Evolutionary conservation across 2,329 filamentous ascomycete species (phyloP).

Genomic region (Diaporthe ampelina): DNA sequence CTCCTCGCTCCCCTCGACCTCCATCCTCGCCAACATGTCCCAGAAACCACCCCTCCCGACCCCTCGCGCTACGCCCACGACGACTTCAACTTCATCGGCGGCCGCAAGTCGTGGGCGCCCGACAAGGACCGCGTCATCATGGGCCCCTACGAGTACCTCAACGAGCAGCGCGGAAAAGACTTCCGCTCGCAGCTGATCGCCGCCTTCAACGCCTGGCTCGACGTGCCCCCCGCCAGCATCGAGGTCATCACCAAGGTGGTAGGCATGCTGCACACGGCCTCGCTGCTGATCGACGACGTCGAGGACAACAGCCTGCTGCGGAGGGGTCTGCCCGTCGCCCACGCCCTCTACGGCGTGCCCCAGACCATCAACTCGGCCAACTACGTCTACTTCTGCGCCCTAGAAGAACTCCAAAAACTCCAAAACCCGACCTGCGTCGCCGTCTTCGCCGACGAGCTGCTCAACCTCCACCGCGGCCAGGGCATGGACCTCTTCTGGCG

Average conservation of each 20-base stretch:
- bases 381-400: conserved; percentile 87
- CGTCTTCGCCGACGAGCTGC: conserved; percentile 85
- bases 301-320: conserved; percentile 79
- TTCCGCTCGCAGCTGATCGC: conserved; percentile 84
- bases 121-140: conserved; percentile 84
- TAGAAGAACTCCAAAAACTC: conserved; percentile 81
- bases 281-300: conserved; percentile 87
- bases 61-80: conserved; percentile 67
- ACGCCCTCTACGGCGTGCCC: conserved; percentile 86
- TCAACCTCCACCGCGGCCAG: conserved; percentile 88
- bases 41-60: conserved; percentile 58
- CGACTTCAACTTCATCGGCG: conserved; percentile 65
- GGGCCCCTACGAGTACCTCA: conserved; percentile 86
- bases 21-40: conserved; percentile 54
- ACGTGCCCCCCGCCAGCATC: conserved; percentile 78
- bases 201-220: conserved; percentile 85
- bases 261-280: conserved; percentile 88
- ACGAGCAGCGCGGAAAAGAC: conserved; percentile 85
- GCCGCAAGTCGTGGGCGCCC: conserved; percentile 72
- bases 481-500: conserved; percentile 95
- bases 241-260: conserved; percentile 84
- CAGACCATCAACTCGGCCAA: conserved; percentile 94
- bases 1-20: conserved; percentile 48
- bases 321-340: conserved; percentile 84
- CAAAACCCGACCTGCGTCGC: conserved; percentile 74